These are phyloP conservation scores for Mycena epipterygia DNA, from an alignment of 768 basidiomycete genomes.

Conservation along the genomic window DNA sequence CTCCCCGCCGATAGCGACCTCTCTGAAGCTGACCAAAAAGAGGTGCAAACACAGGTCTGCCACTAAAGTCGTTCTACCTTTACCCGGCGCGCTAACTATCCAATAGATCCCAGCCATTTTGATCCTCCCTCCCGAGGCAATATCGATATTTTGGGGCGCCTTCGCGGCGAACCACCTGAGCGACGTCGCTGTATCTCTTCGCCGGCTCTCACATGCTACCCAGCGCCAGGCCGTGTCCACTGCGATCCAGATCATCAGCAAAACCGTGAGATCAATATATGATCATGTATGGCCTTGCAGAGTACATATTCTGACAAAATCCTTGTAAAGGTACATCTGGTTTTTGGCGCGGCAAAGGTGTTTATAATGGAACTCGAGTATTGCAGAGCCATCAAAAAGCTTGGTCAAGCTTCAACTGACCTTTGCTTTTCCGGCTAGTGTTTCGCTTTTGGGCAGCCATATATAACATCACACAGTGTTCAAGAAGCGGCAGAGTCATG, in stretches of 20 bases:
- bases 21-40: conserved; percentile 19
- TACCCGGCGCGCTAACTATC: background rate
- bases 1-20: conserved; percentile 27
- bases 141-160: conserved; percentile 30
- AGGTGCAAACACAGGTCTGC: conserved; percentile 27
- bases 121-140: conserved; percentile 25
- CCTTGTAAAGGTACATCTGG: too few relatives aligned
- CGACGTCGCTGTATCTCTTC: conserved; percentile 29
- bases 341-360: too few relatives aligned
- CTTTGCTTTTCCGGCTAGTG: too few relatives aligned
- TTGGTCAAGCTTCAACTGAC: too few relatives aligned
- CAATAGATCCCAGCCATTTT: conserved; percentile 29
- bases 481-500: too few relatives aligned
- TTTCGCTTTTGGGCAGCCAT: too few relatives aligned
- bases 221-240: conserved; percentile 34
- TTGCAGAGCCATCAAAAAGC: too few relatives aligned
- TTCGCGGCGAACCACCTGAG: conserved; percentile 36
- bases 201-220: conserved; percentile 30
- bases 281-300: too few relatives aligned
- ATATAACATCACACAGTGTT: too few relatives aligned
- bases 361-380: too few relatives aligned
- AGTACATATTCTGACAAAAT: too few relatives aligned
- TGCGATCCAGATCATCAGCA: conserved; percentile 36
- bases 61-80: background rate
- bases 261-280: too few relatives aligned